phyloP scores from a whole-genome alignment of 2,329 filamentous ascomycete genomes.

The Epichloe gansuensis region DNA sequence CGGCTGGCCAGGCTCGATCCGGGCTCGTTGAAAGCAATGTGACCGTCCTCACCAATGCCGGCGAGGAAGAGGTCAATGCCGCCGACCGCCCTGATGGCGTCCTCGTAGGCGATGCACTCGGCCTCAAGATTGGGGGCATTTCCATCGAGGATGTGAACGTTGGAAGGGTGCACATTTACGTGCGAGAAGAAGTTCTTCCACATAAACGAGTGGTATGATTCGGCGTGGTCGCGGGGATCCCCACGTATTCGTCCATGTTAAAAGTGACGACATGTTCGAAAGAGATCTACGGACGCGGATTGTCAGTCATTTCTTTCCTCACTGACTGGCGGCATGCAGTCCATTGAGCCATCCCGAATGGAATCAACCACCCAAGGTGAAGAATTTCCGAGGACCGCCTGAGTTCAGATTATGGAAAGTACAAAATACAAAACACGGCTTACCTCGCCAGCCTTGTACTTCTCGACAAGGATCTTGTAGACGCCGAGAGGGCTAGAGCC shows the following conservation, averaged over 20 bases:
- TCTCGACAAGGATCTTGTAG: constrained; percentile 63
- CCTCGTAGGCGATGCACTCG: constrained; percentile 71
- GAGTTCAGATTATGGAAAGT: no score
- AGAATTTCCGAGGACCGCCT: no score
- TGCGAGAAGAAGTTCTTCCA: constrained; percentile 85
- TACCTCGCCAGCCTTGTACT: constrained; percentile 53
- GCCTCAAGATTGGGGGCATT: constrained; percentile 64
- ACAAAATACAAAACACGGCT: background rate
- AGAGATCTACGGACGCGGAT: constrained; percentile 43
- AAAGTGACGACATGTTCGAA: constrained; percentile 85
- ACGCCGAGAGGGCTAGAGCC: constrained; percentile 70
- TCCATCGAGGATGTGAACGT: constrained; percentile 76
- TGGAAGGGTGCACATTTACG: constrained; percentile 67
- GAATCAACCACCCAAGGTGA: background rate
- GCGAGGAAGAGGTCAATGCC: constrained; percentile 81
- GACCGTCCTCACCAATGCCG: constrained; percentile 75
- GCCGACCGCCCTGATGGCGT: constrained; percentile 58
- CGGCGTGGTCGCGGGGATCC: constrained; percentile 67
- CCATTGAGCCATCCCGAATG: background rate
- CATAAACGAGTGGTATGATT: constrained; percentile 89
- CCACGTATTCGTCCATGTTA: constrained; percentile 91
- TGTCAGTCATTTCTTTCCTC: constrained; percentile 1
- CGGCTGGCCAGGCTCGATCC: constrained; percentile 66
- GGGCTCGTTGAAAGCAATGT: constrained; percentile 86
- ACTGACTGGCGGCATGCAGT: background rate